Evolutionary conservation across 1,284 basidiomycete species (phyloP), one percentile per base, ranked within the genome.

Genomic region (Tylopilus sp.): DNA sequence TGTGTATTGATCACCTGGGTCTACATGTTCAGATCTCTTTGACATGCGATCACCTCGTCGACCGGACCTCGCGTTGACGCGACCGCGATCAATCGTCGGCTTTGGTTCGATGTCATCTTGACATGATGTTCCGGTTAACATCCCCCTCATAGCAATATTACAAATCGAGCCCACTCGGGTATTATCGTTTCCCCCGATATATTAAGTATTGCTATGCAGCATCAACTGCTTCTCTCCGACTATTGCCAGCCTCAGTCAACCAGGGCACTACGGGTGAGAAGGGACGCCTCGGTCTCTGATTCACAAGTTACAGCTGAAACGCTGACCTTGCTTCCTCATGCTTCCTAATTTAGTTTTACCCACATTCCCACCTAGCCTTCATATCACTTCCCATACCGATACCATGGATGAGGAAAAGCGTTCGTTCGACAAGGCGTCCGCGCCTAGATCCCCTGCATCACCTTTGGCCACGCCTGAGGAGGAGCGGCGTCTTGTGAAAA

Each of bases 401-500:
- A 51, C 22, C 55, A 75, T 74, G 75, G 72, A 77, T 13, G 65
- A 66, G 53, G 73, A 74, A 49, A 76, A 72, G 24, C 8, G 24
- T n/a, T 53, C 53, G 5, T 7, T 58, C 3, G 65, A 36, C 7
- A 61, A 64, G n/a, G n/a, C 15, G 41, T 58, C 65, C 19, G n/a
- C 10, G 36, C 33, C 68, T 29, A 47, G 6, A 7, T 56, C 33
- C 8, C 41, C 55, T 24, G n/a, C n/a, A 13, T 57, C 67, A 10
- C 62, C 67, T 9, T 53, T 74, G n/a, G 72, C 70, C 22, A 79
- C 74, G 12, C 65, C 77, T 12, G 74, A 71, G 36, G 87, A 90
- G 68, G 92, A 94, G 78, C 81, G 80, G 63, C 80, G 75, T 29
- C 82, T 94, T 7, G 86, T 94, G 36, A 81, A 86, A 69, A 93